These are phyloP conservation scores for Beauveria sp. DNA, from an alignment of 2,329 filamentous ascomycete species.

Conservation along the genomic window DNA sequence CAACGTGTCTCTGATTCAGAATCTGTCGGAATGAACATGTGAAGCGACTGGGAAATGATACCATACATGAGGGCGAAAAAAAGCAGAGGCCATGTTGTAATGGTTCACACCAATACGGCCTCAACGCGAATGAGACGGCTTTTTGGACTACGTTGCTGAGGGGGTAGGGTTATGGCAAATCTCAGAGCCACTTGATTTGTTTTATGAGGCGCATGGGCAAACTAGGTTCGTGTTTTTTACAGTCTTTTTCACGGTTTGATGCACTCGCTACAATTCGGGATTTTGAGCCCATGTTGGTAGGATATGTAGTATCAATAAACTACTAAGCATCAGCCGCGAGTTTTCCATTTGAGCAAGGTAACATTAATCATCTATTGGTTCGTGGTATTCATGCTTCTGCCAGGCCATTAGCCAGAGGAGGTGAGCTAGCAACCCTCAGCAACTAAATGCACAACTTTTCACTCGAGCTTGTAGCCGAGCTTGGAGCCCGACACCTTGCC, in stretches of 20 bases:
- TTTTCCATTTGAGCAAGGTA: not conserved
- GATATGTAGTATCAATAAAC: not conserved
- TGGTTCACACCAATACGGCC: not conserved
- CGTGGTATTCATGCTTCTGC: too few relatives aligned
- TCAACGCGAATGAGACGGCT: not conserved
- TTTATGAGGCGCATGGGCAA: conserved; percentile 9
- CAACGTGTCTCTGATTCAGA: conserved; percentile 77
- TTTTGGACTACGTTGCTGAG: conserved; percentile 4
- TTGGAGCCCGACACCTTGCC: conserved; percentile 19
- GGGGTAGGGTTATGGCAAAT: not conserved
- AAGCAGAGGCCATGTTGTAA: not conserved
- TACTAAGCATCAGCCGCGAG: not conserved
- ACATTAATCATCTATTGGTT: too few relatives aligned
- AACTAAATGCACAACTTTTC: not conserved
- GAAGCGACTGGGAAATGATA: conserved; percentile 34
- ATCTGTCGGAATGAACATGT: conserved; percentile 33
- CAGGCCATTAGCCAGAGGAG: too few relatives aligned
- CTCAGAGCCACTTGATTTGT: not conserved
- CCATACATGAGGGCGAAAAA: not conserved
- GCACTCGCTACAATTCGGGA: not conserved
- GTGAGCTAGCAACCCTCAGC: not conserved
- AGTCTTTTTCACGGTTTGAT: not conserved
- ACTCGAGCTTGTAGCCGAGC: conserved; percentile 13
- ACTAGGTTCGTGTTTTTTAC: not conserved
- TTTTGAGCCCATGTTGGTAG: not conserved